Percentiles rank a stretch among this genome's conserved stretches.
phyloP scores from a whole-genome alignment of 2,329 filamentous ascomycete genomes.

The Pestalotiopsis sp. region DNA sequence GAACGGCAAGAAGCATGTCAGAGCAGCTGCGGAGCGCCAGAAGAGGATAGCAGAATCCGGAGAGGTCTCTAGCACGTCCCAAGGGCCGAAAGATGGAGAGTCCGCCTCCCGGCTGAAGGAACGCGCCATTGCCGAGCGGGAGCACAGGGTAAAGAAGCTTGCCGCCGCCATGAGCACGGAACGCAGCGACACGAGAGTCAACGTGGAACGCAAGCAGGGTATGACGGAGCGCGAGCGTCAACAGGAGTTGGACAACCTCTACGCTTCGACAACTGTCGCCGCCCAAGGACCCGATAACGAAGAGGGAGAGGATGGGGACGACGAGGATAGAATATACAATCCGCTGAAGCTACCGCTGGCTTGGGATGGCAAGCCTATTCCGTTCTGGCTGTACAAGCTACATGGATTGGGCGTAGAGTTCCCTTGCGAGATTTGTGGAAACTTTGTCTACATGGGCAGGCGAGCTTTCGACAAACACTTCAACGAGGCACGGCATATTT shows the following conservation, averaged over 20 bases:
- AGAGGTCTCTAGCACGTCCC: conserved; percentile 27
- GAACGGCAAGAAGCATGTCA: conserved; percentile 89
- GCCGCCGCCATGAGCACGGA: conserved; percentile 83
- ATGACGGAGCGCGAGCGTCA: conserved; percentile 97
- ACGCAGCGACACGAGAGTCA: conserved; percentile 85
- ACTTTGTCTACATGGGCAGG: conserved; percentile 98
- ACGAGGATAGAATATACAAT: conserved; percentile 92
- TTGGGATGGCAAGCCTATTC: conserved; percentile 99
- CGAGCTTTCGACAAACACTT: conserved; percentile 98
- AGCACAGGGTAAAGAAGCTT: conserved; percentile 80
- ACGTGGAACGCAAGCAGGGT: conserved; percentile 93
- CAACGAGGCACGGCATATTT: conserved; percentile 89
- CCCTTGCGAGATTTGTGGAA: conserved; percentile 93
- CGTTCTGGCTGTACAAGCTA: conserved; percentile 97
- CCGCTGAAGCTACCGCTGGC: conserved; percentile 92
- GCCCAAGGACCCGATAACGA: conserved; percentile 45
- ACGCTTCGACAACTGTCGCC: conserved; percentile 54
- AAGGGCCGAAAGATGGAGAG: conserved; percentile 28
- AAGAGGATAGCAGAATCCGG: conserved; percentile 44
- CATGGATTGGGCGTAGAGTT: conserved; percentile 96
- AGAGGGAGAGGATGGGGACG: conserved; percentile 72
- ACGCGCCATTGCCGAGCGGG: conserved; percentile 84
- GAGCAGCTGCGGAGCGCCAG: conserved; percentile 71
- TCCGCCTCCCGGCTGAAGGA: conserved; percentile 74
- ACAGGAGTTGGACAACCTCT: conserved; percentile 88